These are phyloP conservation scores for Aspergillus bertholletiae DNA, from an alignment of 495 filamentous ascomycete genomes.

Conservation along the genomic window DNA sequence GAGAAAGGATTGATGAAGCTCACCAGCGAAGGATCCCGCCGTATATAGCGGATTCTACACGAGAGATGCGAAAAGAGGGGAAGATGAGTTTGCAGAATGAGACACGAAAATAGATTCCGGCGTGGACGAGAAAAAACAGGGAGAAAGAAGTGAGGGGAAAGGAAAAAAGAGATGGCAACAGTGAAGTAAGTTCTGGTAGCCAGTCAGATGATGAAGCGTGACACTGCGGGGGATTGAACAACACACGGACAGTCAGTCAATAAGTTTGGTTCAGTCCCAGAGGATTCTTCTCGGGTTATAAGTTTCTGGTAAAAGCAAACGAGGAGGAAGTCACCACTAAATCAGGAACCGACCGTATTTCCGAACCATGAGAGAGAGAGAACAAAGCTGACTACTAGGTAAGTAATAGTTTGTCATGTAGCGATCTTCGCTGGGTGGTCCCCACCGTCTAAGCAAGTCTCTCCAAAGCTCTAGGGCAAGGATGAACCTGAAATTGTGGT, in stretches of 20 bases:
- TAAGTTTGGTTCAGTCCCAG: not conserved
- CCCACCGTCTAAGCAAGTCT: no score
- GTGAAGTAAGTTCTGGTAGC: not conserved
- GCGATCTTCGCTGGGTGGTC: slow-evolving; percentile 13
- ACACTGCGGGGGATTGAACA: not conserved
- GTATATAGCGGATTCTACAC: not conserved
- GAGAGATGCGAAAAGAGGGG: not conserved
- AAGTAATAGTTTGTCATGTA: not conserved
- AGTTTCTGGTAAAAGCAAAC: not conserved
- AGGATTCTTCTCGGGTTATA: not conserved
- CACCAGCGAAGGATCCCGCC: not conserved
- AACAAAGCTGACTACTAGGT: not conserved
- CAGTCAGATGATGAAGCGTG: slow-evolving; percentile 1
- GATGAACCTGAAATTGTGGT: no score
- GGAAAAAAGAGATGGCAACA: not conserved
- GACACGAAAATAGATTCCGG: not conserved
- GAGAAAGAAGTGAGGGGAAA: slow-evolving; percentile 2
- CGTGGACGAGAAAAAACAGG: slow-evolving; percentile 3
- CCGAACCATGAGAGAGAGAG: slow-evolving; percentile 1
- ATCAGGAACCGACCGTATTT: slow-evolving; percentile 7
- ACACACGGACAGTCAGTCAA: not conserved
- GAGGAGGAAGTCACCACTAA: not conserved
- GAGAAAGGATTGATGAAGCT: not conserved
- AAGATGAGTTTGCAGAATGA: not conserved
- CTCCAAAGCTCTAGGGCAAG: not conserved